Conservation (phyloP, 768 basidiomycete genomes). For the Suillus bovinus region DNA sequence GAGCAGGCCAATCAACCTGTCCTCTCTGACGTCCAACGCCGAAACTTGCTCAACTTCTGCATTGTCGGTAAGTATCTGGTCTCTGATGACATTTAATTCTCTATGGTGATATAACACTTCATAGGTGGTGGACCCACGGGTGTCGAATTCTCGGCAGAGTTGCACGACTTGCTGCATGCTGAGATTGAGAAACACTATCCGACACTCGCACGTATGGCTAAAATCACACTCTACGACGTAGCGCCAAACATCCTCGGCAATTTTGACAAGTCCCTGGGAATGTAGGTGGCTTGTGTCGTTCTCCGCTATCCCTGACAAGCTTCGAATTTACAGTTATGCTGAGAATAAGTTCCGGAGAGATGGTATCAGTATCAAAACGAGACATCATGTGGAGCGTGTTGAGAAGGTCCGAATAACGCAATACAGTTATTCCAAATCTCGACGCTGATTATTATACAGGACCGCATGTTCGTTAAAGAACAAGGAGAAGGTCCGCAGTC, state of each 20-base stretch:
- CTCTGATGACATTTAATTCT: not conserved
- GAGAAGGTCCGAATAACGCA: constrained; percentile 44
- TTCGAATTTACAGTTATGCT: constrained; percentile 49
- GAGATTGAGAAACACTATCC: constrained; percentile 68
- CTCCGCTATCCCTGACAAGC: constrained; percentile 8
- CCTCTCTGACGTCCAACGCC: constrained; percentile 70
- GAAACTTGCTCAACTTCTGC: constrained; percentile 81
- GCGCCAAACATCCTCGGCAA: constrained; percentile 72
- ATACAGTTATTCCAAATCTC: not conserved
- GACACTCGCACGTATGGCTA: constrained; percentile 57
- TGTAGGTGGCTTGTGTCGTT: constrained; percentile 38
- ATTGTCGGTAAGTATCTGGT: constrained; percentile 64
- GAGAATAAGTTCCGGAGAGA: constrained; percentile 72
- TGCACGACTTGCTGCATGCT: constrained; percentile 72
- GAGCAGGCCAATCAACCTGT: constrained; percentile 86
- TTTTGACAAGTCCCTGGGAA: constrained; percentile 68
- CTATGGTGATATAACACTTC: constrained; percentile 4
- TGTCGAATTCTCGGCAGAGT: constrained; percentile 82
- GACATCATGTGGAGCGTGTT: constrained; percentile 72
- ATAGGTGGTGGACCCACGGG: constrained; percentile 77
- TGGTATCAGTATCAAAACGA: constrained; percentile 70
- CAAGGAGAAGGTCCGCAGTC: constrained; percentile 58
- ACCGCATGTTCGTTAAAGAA: constrained; percentile 68
- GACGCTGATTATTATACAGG: constrained; percentile 36
- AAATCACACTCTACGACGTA: constrained; percentile 82